Base-by-base conservation (phyloP, 164 flowering plant genomes). In the Vitis rupestris region DNA sequence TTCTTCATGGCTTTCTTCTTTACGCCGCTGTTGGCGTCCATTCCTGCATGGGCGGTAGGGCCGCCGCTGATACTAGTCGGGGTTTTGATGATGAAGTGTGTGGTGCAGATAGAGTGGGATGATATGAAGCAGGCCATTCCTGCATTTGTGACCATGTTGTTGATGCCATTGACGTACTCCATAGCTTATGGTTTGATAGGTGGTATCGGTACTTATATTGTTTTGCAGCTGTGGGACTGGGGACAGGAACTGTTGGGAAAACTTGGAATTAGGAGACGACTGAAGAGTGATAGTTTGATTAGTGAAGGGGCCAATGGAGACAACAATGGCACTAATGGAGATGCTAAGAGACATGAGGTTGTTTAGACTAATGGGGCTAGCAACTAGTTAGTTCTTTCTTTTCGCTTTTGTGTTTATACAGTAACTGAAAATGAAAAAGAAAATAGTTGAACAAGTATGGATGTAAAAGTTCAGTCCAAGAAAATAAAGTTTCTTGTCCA, bases 161-260 rank as follows among this genome's bases (percentile, higher is more conserved):
- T 88, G 70, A 90, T 79, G 89, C 96, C 94, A 4, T 50, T 88
- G 79, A 88, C 96, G 0, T 90, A 87, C 66, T 90, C 93, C 0
- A 86, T 88, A 12, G 89, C 96, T 0, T 88, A 90, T 69, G 96
- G 93, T 4, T 59, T 90, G 70, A 87, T 90, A 1, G 93, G 91
- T 2, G 93, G 96, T 48, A 87, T 90, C 53, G 88, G 88, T 67
- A 87, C 86, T 0, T 88, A 61, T 55, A 47, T 88, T 8, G 85
- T 88, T 2, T 61, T 90, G 71, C 69, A 90, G 65, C 10, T 82
- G 3, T 77, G 83, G 82, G 95, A 90, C 65, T 90, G 92, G 95
- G 82, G 65, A 0, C 75, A 3, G 68, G 16, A 13, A 1, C 11
- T 60, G 27, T 29, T 60, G 65, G 65, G 11, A 6, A 56, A 15